These are phyloP conservation scores for Wickerhamiella hasegawae DNA, from an alignment of 805 yeast genomes.

Conservation along the genomic window DNA sequence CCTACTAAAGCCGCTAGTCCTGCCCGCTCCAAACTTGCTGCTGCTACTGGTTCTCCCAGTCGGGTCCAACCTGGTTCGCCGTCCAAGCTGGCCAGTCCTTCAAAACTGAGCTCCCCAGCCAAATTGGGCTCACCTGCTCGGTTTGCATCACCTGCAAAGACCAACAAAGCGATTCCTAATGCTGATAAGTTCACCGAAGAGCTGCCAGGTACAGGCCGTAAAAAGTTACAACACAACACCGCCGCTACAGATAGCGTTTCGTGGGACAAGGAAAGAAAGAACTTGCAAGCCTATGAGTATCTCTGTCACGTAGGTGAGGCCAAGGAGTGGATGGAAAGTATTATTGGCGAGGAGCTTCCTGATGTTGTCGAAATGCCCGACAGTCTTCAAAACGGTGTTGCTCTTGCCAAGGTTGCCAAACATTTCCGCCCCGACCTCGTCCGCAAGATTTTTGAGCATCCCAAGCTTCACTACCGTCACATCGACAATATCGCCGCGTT, in stretches of 20 bases:
- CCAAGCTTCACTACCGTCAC: slow-evolving; percentile 67
- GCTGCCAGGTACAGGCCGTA: slow-evolving; percentile 18
- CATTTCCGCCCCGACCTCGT: slow-evolving; percentile 53
- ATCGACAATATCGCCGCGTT: slow-evolving; percentile 85
- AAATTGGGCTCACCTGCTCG: slow-evolving; percentile 1
- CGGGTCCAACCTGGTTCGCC: slow-evolving; percentile 1
- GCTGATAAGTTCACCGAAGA: slow-evolving; percentile 20
- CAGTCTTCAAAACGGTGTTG: slow-evolving; percentile 68
- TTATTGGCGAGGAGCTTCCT: slow-evolving; percentile 42
- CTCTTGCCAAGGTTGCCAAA: slow-evolving; percentile 63
- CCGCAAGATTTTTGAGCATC: slow-evolving; percentile 36
- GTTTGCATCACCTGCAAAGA: background rate
- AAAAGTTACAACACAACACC: slow-evolving; percentile 20
- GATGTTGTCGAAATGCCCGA: slow-evolving; percentile 45
- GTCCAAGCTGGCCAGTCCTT: too few species aligned
- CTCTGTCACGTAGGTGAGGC: slow-evolving; percentile 69
- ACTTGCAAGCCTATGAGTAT: slow-evolving; percentile 51
- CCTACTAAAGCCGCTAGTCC: too few species aligned
- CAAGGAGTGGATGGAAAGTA: slow-evolving; percentile 60
- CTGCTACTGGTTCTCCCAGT: too few species aligned
- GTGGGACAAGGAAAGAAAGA: slow-evolving; percentile 27
- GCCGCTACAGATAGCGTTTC: slow-evolving; percentile 15
- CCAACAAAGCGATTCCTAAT: slow-evolving; percentile 12
- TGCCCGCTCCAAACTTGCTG: too few species aligned
- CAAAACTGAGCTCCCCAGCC: too few species aligned